Base-by-base conservation (phyloP, 768 basidiomycete genomes). In the Kwoniella dejecticola region DNA sequence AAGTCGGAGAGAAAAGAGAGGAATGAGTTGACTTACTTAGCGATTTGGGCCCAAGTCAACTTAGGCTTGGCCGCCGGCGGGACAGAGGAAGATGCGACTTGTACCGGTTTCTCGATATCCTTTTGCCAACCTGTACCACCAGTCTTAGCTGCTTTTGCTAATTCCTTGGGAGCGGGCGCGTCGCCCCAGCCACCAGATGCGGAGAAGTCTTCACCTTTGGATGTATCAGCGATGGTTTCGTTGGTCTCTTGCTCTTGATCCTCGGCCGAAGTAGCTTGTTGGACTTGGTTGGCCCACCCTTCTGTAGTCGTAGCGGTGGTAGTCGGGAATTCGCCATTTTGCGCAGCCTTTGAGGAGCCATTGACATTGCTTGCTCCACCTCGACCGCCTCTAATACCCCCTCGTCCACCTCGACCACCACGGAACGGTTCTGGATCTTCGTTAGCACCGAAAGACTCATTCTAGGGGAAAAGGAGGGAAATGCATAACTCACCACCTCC, bases 31-130 rank as follows among this genome's bases (percentile, higher is more conserved):
- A 71, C 79, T 64, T 57, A 79, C 77, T 75, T 77, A 44, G 79
- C 79, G 63, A 80, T 80, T 56, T 80, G 79, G 24, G 79, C 79
- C 79, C 79, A 80, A 41, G 77, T 79, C 68, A 77, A 69, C 69
- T 78, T 75, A 46, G 72, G 72, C 52, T 71, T 78, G 17, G 70
- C 58, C 41, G 67, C 67, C 50, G 67, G 63, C 21, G 60, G 60
- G 13, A 65, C 63, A 19, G 71, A 56, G 4, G 69, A 53, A 21
- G 70, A 36, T 33, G 71, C 67, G 46, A 68, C 63, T 24, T 67
- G 71, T 41, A 69, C 68, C 12, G 68, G 63, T 33, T 69, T 63
- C 36, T 72, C 68, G 48, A 66, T 61, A 1, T 68, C 63, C 57
- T 68, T 67, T 57, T 61, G 60, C 67, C 63, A 67, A 27, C 67